Percentiles rank a stretch among this genome's conserved stretches.
Conservation (phyloP, 192 early-diverging fungal genomes). For the Mortierella claussenii region DNA sequence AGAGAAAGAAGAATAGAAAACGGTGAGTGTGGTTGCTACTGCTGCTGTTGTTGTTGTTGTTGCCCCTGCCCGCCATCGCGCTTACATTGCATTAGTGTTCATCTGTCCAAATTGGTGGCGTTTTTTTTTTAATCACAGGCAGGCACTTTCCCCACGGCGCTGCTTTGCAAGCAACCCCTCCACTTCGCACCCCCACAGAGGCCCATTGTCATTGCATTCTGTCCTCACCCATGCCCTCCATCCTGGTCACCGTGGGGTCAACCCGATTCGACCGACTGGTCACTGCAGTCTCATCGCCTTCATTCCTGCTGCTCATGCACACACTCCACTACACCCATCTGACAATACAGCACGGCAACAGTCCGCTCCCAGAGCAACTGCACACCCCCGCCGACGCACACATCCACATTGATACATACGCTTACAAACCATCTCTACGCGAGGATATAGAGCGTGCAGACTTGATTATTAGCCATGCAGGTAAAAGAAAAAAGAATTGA, state of each 20-base stretch:
- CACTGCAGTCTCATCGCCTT: constrained; percentile 46
- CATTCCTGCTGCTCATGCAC: constrained; percentile 62
- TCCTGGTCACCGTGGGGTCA: constrained; percentile 93
- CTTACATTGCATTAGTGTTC: no score
- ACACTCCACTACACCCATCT: constrained; percentile 65
- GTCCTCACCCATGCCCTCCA: no score
- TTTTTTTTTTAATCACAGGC: no score
- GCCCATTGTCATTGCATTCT: no score
- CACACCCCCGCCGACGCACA: background rate
- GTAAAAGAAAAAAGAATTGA: constrained; percentile 32
- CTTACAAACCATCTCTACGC: constrained; percentile 65
- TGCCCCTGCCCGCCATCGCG: no score
- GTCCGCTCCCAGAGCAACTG: constrained; percentile 25
- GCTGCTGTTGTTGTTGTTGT: no score
- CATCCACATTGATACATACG: constrained; percentile 59
- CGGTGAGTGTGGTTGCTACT: no score
- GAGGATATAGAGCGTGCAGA: constrained; percentile 71
- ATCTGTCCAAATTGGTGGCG: no score
- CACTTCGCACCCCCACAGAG: no score
- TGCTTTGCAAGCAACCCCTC: no score
- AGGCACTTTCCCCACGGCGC: no score
- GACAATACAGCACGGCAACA: constrained; percentile 75
- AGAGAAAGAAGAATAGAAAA: no score
- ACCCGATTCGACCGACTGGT: constrained; percentile 88
- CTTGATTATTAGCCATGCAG: constrained; percentile 87